Conservation (phyloP, 306 rosid genomes). For the Acacia acuminata region DNA sequence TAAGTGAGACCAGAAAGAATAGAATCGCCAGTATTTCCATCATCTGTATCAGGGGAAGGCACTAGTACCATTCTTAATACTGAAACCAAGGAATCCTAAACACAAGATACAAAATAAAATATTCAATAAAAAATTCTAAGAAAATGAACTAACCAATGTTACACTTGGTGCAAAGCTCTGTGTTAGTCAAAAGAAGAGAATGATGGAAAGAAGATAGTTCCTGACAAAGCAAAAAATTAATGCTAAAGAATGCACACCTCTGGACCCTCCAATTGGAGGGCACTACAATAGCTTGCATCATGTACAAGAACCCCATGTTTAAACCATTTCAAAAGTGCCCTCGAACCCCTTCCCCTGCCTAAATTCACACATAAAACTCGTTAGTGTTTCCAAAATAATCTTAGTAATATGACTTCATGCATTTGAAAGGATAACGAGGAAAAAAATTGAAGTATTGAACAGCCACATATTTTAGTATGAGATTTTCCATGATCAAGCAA, state of each 20-base stretch:
- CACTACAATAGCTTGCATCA: constrained; percentile 75
- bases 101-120: constrained; percentile 13
- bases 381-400: constrained; percentile 27
- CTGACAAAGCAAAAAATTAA: not conserved
- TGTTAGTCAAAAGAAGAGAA: not conserved
- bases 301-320: constrained; percentile 66
- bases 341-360: constrained; percentile 81
- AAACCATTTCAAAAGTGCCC: constrained; percentile 72
- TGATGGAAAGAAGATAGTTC: not conserved
- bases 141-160: not conserved
- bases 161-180: not conserved
- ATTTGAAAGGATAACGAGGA: not conserved
- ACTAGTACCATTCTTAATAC: constrained; percentile 59
- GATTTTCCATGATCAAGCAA: not conserved
- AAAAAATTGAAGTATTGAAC: not conserved
- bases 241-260: constrained; percentile 46
- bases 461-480: not conserved
- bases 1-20: constrained; percentile 54
- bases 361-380: constrained; percentile 13
- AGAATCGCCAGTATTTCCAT: constrained; percentile 37
- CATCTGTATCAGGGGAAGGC: constrained; percentile 44
- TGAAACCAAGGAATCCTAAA: constrained; percentile 67
- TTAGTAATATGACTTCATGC: not conserved
- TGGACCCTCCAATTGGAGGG: constrained; percentile 86
- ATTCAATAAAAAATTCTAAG: not conserved